These are phyloP conservation scores for Pseudogymnoascus sp. DNA, from an alignment of 2,329 filamentous ascomycete genomes.

Conservation along the genomic window DNA sequence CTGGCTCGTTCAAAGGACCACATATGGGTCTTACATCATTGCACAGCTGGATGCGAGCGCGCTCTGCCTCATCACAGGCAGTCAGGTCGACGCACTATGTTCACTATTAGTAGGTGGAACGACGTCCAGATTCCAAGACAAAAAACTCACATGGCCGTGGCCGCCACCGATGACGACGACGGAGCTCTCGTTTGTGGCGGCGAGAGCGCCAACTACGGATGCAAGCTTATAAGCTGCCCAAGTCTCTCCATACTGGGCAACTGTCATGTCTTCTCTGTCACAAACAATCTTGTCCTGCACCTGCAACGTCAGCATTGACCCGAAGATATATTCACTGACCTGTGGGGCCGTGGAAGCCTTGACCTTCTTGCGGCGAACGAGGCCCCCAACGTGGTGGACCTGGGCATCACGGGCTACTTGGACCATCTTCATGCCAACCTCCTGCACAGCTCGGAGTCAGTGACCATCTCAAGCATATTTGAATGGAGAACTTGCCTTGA, in stretches of 20 bases:
- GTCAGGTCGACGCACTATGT: slow-evolving; percentile 3
- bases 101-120: not conserved
- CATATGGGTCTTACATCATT: not conserved
- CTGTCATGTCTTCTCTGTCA: not conserved
- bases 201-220: not conserved
- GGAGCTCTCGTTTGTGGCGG: not conserved
- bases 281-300: not conserved
- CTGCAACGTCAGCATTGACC: not conserved
- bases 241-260: not conserved
- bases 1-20: not conserved
- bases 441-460: not conserved
- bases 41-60: slow-evolving; percentile 2
- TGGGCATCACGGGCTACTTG: not conserved
- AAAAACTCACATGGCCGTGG: not conserved
- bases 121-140: not conserved
- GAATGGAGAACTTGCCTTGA: not conserved
- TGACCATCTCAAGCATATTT: not conserved
- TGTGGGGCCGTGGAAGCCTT: not conserved
- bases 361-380: not conserved
- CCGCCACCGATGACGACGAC: slow-evolving; percentile 1
- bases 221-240: slow-evolving; percentile 8
- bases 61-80: slow-evolving; percentile 4
- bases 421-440: not conserved
- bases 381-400: not conserved
- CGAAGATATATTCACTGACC: not conserved